phyloP scores from a whole-genome alignment of 2,329 filamentous ascomycete genomes.

The Aspergillus sp. region DNA sequence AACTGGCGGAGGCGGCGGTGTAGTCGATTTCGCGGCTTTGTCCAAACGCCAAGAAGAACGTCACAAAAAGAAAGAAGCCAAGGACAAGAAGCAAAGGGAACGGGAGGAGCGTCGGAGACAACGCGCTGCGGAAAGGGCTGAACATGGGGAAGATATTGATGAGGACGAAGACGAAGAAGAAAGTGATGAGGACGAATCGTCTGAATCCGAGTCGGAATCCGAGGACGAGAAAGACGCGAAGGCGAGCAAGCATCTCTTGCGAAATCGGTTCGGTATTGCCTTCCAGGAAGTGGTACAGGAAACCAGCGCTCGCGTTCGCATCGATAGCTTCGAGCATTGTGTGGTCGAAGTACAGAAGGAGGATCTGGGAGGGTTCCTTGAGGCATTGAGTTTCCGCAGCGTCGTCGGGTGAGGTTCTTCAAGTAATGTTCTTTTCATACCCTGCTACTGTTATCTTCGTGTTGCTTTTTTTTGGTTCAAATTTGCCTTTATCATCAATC shows the following conservation, averaged over 20 bases:
- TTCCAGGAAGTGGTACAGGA: conserved; percentile 93
- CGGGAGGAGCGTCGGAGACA: conserved; percentile 55
- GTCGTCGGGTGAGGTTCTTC: conserved; percentile 51
- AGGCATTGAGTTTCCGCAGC: conserved; percentile 82
- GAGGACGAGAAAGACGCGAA: conserved; percentile 49
- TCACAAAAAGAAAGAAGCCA: conserved; percentile 55
- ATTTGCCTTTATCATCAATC: neutral
- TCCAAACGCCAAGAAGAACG: conserved; percentile 59
- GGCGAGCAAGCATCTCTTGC: conserved; percentile 58
- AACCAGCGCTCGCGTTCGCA: conserved; percentile 79
- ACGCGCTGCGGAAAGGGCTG: conserved; percentile 44
- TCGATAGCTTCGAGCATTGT: conserved; percentile 95
- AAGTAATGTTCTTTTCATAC: too few species aligned
- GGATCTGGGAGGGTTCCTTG: conserved; percentile 81
- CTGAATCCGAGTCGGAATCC: conserved; percentile 43
- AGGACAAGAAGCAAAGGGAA: conserved; percentile 55
- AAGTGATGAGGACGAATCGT: conserved; percentile 30
- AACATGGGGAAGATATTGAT: conserved; percentile 48
- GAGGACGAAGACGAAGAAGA: conserved; percentile 58
- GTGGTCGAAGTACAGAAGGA: conserved; percentile 98
- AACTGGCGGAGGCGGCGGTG: conserved; percentile 76
- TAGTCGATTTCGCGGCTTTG: conserved; percentile 57
- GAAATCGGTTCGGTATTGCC: conserved; percentile 87
- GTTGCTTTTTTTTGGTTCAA: neutral
- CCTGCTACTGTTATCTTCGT: neutral